Base-by-base conservation (phyloP, 2,329 filamentous ascomycete genomes). In the Mariannaea elegans region DNA sequence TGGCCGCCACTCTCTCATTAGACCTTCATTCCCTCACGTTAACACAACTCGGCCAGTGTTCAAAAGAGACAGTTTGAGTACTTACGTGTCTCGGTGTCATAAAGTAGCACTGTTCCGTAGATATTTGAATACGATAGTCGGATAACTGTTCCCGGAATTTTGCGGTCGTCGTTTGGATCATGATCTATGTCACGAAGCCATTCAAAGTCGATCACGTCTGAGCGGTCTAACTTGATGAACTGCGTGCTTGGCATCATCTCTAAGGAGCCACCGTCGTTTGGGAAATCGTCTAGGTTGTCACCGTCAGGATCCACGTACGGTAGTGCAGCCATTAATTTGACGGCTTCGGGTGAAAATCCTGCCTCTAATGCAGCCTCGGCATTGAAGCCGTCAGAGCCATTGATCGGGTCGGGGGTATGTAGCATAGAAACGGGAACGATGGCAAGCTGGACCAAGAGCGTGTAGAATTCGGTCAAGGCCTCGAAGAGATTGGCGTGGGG, bases 51-150 rank as follows among this genome's bases (percentile, higher is more conserved):
- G n/a, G n/a, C n/a, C n/a, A n/a, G n/a, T 13, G 29, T 31, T 14
- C 8, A 13, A 5, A 12, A 13, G 7, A 6, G 18, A 19, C 4
- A 9, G 38, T 23, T 7, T 12, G 7, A 9, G 18, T 21, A 31
- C 36, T 50, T 10, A 51, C 48, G 29, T 14, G 48, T 51, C 16
- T 51, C 48, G 9, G 48, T 51, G 24, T 51, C 48, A 29, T 51
- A 51, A 4, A 51, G 29, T 36, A 36, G 41, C 12, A 23, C 29
- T 31, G 29, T 42, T 14, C 48, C 48, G 8, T 51, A 51, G 2
- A 42, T 7, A n/a, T 51, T 21, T 23, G 41, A 36, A 3, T 2
- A 12, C 2, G 48, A 51, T 16, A 51, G n/a, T 9, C 48, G 34
- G 13, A 42, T 29, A 24, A 36, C 41, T 42, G 48, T 51, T 3